Conservation (phyloP, 2,329 filamentous ascomycete species). For the Acephala macrosclerotiorum region DNA sequence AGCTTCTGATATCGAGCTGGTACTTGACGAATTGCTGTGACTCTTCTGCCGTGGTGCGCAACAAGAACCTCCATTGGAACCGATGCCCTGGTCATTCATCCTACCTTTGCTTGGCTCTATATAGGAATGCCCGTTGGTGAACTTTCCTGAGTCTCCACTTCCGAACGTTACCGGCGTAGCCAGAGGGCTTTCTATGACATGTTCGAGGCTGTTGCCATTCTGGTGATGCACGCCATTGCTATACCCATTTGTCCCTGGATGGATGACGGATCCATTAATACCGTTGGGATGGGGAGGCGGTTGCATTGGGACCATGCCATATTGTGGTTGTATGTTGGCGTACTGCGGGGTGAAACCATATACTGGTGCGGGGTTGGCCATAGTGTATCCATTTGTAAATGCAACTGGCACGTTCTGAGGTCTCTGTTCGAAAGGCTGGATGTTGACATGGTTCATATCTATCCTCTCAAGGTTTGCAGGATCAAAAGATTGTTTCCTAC, state of each 20-base stretch:
- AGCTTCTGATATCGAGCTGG: slow-evolving; percentile 34
- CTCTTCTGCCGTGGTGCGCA: slow-evolving; percentile 35
- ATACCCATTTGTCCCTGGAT: slow-evolving; percentile 32
- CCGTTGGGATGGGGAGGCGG: slow-evolving; percentile 25
- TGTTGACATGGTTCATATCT: slow-evolving; percentile 59
- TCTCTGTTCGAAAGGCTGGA: slow-evolving; percentile 48
- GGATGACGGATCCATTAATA: slow-evolving; percentile 3
- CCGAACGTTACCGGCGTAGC: slow-evolving; percentile 30
- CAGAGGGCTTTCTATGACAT: slow-evolving; percentile 37
- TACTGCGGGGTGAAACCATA: slow-evolving; percentile 39
- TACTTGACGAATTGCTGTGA: slow-evolving; percentile 37
- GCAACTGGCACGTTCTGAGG: slow-evolving; percentile 36
- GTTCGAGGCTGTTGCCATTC: slow-evolving; percentile 28
- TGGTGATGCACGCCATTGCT: slow-evolving; percentile 23
- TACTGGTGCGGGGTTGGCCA: slow-evolving; percentile 27
- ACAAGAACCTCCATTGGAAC: slow-evolving; percentile 30
- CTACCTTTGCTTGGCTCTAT: background rate
- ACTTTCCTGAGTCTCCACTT: slow-evolving; percentile 26
- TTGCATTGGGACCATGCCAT: slow-evolving; percentile 34
- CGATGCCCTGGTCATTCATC: background rate
- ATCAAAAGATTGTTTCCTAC: slow-evolving; percentile 58
- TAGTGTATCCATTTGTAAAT: slow-evolving; percentile 36
- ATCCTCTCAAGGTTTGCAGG: slow-evolving; percentile 57
- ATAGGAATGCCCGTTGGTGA: slow-evolving; percentile 27
- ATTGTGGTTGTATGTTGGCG: slow-evolving; percentile 34